Conservation (phyloP, 208 protist species). For the Trichomonas vaginalis region DNA sequence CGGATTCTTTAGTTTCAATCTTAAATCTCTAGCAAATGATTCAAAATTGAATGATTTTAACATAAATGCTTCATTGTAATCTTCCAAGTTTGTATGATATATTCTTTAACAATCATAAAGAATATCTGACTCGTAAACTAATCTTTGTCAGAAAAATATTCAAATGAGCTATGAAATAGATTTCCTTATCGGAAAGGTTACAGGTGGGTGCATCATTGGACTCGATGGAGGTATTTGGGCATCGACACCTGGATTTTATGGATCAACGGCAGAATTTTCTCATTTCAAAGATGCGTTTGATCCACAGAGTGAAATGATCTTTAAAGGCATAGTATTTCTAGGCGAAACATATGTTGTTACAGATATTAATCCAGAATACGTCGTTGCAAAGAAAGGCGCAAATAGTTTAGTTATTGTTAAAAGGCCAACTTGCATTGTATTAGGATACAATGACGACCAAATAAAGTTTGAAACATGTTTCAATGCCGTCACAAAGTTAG, state of each 20-base stretch:
- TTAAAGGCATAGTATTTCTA: neutral
- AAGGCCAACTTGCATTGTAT: neutral
- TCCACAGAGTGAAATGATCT: neutral
- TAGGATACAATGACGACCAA: constrained; percentile 7
- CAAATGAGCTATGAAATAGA: no score
- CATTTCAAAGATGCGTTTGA: neutral
- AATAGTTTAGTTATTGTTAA: neutral
- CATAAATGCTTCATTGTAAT: no score
- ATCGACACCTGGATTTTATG: constrained; percentile 12
- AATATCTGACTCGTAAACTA: no score
- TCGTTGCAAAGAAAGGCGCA: neutral
- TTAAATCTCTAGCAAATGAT: no score
- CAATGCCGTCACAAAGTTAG: neutral
- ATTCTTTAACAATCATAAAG: no score
- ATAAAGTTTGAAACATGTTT: neutral
- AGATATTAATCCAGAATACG: neutral
- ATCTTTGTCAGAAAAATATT: no score
- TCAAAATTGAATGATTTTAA: no score
- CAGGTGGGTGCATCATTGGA: neutral
- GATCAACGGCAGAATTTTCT: neutral
- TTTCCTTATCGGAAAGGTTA: neutral
- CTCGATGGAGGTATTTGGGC: constrained; percentile 5
- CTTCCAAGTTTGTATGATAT: no score
- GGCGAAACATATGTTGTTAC: neutral
- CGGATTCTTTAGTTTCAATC: no score